Evolutionary conservation across 257 asterid species (phyloP).

Genomic region (Coffea eugenioides): DNA sequence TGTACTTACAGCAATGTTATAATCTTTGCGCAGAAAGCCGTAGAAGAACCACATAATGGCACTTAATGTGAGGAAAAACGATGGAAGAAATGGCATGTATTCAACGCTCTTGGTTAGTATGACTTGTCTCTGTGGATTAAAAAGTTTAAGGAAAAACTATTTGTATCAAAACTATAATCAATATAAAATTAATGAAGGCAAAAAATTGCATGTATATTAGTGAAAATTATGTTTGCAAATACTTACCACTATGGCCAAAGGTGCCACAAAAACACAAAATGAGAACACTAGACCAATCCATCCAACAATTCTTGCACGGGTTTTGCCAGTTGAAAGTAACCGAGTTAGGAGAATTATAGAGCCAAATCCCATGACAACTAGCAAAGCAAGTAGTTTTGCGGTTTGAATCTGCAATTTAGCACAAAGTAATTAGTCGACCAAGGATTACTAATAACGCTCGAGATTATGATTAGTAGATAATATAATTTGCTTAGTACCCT

Average conservation of each 20-base stretch:
- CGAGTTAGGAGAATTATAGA: conserved; percentile 38
- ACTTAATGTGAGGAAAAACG: conserved; percentile 64
- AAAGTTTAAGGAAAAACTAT: neutral
- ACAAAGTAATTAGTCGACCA: neutral
- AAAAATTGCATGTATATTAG: neutral
- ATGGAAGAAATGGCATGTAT: conserved; percentile 64
- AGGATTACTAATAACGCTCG: neutral
- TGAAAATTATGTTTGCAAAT: neutral
- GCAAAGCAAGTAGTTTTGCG: conserved; percentile 31
- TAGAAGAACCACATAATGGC: conserved; percentile 81
- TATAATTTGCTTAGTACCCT: conserved; percentile 31
- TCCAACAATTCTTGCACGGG: conserved; percentile 45
- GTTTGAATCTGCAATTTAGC: conserved; percentile 39
- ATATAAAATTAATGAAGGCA: too few species aligned
- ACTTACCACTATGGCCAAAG: conserved; percentile 57
- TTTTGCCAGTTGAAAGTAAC: conserved; percentile 31
- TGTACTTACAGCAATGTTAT: conserved; percentile 61
- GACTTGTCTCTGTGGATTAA: conserved; percentile 48
- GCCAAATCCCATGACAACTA: conserved; percentile 46
- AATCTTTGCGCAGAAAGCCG: conserved; percentile 53
- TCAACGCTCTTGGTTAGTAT: conserved; percentile 60
- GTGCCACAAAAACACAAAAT: conserved; percentile 71
- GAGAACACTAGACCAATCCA: conserved; percentile 67
- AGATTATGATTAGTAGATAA: neutral
- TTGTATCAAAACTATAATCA: neutral